phyloP scores from a whole-genome alignment of 768 basidiomycete genomes.

The Trametes gibbosa region DNA sequence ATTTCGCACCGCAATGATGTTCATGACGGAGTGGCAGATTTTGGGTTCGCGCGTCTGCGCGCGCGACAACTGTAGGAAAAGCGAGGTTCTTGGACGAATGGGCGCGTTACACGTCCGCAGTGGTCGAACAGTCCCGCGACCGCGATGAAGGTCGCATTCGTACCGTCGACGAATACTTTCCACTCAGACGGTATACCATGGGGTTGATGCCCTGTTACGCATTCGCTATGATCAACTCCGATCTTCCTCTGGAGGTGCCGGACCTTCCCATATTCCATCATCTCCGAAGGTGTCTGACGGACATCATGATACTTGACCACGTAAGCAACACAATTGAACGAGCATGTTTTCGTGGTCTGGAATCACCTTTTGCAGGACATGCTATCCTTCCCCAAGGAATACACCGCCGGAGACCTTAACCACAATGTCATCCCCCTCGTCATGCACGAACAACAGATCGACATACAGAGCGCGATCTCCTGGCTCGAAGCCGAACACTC shows the following conservation, averaged over 20 bases:
- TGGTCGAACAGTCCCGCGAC: constrained; percentile 22
- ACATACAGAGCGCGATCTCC: constrained; percentile 18
- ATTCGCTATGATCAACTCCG: constrained; percentile 41
- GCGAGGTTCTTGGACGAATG: constrained; percentile 22
- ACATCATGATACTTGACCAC: constrained; percentile 53
- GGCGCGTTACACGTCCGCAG: constrained; percentile 21
- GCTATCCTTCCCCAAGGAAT: constrained; percentile 30
- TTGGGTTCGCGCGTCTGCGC: not conserved
- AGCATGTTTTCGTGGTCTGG: not conserved
- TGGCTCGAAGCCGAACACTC: constrained; percentile 3
- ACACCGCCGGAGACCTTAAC: constrained; percentile 23
- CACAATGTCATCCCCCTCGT: constrained; percentile 30
- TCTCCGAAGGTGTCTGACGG: constrained; percentile 48
- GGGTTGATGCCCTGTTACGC: constrained; percentile 22
- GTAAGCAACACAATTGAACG: not conserved
- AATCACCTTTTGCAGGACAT: constrained; percentile 24
- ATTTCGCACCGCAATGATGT: not conserved
- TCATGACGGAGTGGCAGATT: not conserved
- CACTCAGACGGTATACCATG: constrained; percentile 22
- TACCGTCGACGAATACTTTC: constrained; percentile 23
- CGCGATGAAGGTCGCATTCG: constrained; percentile 16
- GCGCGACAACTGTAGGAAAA: constrained; percentile 1
- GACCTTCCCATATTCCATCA: constrained; percentile 47
- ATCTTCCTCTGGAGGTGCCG: constrained; percentile 58
- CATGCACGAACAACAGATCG: constrained; percentile 19